phyloP scores from a whole-genome alignment of 768 basidiomycete genomes.

The Leccinum pellstonianum region DNA sequence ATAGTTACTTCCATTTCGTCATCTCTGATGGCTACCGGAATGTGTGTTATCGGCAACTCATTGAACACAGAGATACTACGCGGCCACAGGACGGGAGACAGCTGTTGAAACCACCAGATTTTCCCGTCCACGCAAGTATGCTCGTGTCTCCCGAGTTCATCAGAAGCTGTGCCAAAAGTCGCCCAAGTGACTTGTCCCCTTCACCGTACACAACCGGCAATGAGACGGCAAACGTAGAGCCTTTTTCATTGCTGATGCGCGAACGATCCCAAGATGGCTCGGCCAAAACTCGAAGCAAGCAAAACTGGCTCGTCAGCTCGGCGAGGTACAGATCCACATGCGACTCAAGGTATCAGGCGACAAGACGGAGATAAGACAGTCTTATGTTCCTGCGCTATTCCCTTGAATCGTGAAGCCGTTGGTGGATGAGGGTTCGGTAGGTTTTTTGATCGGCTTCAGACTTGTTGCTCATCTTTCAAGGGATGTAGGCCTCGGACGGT shows the following conservation, averaged over 20 bases:
- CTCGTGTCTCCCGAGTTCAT: neutral
- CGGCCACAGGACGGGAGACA: neutral
- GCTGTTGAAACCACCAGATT: neutral
- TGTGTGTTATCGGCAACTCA: neutral
- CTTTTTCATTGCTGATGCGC: neutral
- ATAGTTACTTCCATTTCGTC: neutral
- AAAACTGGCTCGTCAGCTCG: conserved; percentile 79
- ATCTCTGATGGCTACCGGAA: neutral
- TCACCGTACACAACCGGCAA: neutral
- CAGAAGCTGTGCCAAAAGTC: neutral
- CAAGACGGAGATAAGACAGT: conserved; percentile 84
- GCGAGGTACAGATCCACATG: conserved; percentile 94
- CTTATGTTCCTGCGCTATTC: conserved; percentile 87
- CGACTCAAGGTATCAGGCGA: conserved; percentile 90
- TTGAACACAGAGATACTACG: neutral
- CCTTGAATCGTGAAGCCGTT: conserved; percentile 80
- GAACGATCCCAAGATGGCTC: conserved; percentile 72
- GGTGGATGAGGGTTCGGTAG: conserved; percentile 66
- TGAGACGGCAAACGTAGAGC: neutral
- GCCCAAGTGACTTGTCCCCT: neutral
- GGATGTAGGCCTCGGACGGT: no score
- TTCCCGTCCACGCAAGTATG: neutral
- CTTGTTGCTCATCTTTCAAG: no score
- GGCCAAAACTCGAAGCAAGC: conserved; percentile 94
- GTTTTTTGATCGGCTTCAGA: conserved; percentile 33